phyloP scores from a whole-genome alignment of 139 green algal genomes.

The Coelastrella sp. region DNA sequence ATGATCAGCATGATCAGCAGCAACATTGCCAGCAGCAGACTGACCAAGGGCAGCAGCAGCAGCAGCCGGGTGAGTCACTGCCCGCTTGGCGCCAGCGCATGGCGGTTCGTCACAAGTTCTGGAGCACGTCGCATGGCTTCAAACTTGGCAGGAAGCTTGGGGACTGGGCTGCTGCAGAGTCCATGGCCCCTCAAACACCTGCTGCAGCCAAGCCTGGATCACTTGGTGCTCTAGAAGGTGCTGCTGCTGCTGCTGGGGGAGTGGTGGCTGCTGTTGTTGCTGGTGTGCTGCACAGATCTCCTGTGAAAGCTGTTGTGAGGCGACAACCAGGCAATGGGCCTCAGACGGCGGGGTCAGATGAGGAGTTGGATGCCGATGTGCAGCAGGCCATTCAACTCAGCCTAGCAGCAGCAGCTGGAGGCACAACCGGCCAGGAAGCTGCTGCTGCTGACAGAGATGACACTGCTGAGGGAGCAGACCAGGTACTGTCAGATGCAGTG shows the following conservation, averaged over 20 bases:
- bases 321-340: conserved; percentile 7
- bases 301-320: conserved; percentile 27
- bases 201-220: not conserved
- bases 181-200: not conserved
- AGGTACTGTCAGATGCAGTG: not conserved
- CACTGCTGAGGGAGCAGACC: not conserved
- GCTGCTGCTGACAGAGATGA: not conserved
- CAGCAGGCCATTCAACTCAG: conserved; percentile 79
- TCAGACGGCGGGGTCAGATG: conserved; percentile 18
- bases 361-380: conserved; percentile 72
- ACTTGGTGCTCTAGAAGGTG: not conserved
- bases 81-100: conserved; percentile 76
- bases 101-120: conserved; percentile 80
- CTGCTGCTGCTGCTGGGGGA: conserved; percentile 41
- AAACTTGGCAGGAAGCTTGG: conserved; percentile 87
- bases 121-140: conserved; percentile 88
- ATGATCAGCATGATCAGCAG: not conserved
- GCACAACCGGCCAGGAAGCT: not conserved
- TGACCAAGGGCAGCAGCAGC: not conserved
- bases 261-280: conserved; percentile 34
- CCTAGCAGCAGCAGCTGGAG: conserved; percentile 46
- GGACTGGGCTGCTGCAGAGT: conserved; percentile 73
- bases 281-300: conserved; percentile 14
- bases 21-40: not conserved
- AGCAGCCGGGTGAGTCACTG: conserved; percentile 22